phyloP scores from a whole-genome alignment of 192 early-diverging fungal species.

The Radiomyces spectabilis region DNA sequence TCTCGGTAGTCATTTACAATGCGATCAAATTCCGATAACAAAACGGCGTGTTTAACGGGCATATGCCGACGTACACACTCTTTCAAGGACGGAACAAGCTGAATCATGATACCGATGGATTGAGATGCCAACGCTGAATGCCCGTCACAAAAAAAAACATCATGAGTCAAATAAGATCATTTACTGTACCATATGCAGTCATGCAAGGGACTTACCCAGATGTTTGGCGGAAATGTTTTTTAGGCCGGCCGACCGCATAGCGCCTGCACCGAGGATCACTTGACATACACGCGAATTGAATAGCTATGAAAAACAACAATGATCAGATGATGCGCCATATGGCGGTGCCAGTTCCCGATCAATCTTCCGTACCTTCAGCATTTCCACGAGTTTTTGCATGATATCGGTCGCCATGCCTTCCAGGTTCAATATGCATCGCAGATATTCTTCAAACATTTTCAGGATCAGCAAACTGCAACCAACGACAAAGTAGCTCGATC shows the following conservation, averaged over 20 bases:
- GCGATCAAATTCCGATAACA: constrained; percentile 89
- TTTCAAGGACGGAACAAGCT: constrained; percentile 78
- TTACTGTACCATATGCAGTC: no score
- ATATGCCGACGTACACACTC: constrained; percentile 67
- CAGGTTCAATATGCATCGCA: constrained; percentile 78
- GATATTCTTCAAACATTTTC: constrained; percentile 89
- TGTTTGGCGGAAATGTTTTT: constrained; percentile 97
- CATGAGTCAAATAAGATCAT: constrained; percentile 5
- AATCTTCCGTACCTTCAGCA: constrained; percentile 57
- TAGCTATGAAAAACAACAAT: constrained; percentile 37
- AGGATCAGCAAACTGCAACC: constrained; percentile 83
- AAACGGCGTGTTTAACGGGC: constrained; percentile 66
- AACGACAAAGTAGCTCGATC: constrained; percentile 79
- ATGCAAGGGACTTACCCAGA: constrained; percentile 57
- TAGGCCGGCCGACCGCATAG: constrained; percentile 92
- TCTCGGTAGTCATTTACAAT: constrained; percentile 74
- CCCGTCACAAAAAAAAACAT: constrained; percentile 18
- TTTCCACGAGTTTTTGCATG: constrained; percentile 80
- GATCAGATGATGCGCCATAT: no score
- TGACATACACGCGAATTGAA: constrained; percentile 96
- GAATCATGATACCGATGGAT: constrained; percentile 81
- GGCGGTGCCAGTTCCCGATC: no score
- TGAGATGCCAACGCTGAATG: constrained; percentile 80
- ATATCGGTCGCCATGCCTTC: constrained; percentile 75
- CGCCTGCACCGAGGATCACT: constrained; percentile 96